phyloP scores from a whole-genome alignment of 352 stramenopile genomes.

The Phytophthora syringae region DNA sequence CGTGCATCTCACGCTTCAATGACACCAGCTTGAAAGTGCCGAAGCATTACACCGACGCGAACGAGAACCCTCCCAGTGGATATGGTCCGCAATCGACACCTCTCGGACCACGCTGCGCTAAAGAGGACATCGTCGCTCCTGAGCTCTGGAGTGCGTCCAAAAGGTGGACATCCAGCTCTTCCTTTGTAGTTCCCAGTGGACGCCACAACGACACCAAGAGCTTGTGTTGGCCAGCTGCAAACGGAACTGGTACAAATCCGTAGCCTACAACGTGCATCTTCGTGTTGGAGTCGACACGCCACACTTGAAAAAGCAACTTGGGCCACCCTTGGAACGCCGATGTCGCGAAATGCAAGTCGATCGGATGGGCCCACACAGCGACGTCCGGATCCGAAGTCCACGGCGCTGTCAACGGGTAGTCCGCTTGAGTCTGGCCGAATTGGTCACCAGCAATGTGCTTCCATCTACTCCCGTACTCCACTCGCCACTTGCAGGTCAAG shows the following conservation, averaged over 20 bases:
- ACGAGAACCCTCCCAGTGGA: conserved; percentile 62
- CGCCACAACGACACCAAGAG: conserved; percentile 63
- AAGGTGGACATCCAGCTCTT: conserved; percentile 57
- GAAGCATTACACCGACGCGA: conserved; percentile 53
- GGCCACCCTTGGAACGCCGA: conserved; percentile 69
- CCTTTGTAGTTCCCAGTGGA: conserved; percentile 55
- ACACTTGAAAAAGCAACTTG: conserved; percentile 71
- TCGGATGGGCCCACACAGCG: conserved; percentile 66
- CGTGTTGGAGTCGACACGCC: conserved; percentile 57
- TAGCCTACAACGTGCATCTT: conserved; percentile 60
- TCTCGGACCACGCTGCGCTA: conserved; percentile 58
- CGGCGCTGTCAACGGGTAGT: conserved; percentile 43
- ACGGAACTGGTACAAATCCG: conserved; percentile 65
- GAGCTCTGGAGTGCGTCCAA: conserved; percentile 63
- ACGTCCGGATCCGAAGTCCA: conserved; percentile 35
- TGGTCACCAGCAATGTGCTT: conserved; percentile 64
- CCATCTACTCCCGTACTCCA: conserved; percentile 69
- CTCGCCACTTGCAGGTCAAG: conserved; percentile 71
- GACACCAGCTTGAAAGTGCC: conserved; percentile 50
- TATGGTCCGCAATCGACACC: conserved; percentile 69
- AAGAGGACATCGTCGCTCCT: conserved; percentile 66
- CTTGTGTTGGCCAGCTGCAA: conserved; percentile 53
- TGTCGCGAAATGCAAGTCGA: conserved; percentile 72
- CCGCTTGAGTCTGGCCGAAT: conserved; percentile 68
- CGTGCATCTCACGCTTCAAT: conserved; percentile 19